Conservation (phyloP, 306 rosid genomes). For the Dryas drummondii region DNA sequence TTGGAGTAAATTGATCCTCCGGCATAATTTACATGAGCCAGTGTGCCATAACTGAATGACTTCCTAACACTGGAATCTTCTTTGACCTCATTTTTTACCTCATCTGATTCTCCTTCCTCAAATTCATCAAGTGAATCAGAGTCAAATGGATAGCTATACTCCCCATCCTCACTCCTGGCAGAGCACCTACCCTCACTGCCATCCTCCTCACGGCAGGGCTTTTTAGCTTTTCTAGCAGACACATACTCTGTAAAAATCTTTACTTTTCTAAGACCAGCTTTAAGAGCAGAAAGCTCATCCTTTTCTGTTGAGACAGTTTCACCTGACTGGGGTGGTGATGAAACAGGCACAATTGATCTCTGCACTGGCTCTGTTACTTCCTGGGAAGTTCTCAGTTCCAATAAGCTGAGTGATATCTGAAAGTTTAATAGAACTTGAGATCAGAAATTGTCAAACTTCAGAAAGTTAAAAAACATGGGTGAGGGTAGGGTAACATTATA, state of each 20-base stretch:
- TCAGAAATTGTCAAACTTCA: constrained; percentile 2
- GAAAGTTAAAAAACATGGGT: neutral
- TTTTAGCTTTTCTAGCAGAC: constrained; percentile 64
- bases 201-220: constrained; percentile 72
- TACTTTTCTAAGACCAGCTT: constrained; percentile 95
- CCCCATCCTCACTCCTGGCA: constrained; percentile 87
- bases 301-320: constrained; percentile 60
- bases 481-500: no score
- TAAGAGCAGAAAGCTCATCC: constrained; percentile 90
- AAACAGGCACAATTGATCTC: constrained; percentile 57
- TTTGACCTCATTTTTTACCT: constrained; percentile 82
- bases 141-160: constrained; percentile 83
- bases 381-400: constrained; percentile 72
- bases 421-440: neutral
- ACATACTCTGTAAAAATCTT: constrained; percentile 83
- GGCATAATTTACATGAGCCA: constrained; percentile 81
- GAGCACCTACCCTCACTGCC: constrained; percentile 89
- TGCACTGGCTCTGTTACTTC: constrained; percentile 64
- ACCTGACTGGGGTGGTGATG: constrained; percentile 53
- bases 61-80: constrained; percentile 76
- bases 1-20: constrained; percentile 72
- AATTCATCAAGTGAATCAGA: constrained; percentile 89
- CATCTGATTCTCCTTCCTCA: constrained; percentile 87
- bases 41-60: constrained; percentile 92
- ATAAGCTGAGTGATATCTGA: constrained; percentile 77